Evolutionary conservation across 2,329 filamentous ascomycete genomes (phyloP).

Genomic region (Paecilomyces dactylethromorphus): DNA sequence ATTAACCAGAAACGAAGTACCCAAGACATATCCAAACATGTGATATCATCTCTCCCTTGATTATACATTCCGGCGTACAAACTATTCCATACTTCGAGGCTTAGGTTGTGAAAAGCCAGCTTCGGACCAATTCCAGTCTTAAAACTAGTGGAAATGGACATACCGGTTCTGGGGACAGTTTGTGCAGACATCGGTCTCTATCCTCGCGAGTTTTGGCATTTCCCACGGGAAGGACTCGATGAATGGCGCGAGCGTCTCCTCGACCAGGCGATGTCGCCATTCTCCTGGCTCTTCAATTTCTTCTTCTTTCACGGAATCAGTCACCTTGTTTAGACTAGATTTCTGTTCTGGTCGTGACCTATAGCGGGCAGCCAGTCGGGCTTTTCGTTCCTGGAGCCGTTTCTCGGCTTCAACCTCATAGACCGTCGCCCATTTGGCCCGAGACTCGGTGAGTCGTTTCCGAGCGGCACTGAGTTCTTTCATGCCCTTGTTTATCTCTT

Average conservation of each 20-base stretch:
- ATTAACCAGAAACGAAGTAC: no score
- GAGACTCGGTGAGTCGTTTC: background rate
- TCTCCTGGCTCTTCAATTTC: background rate
- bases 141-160: background rate
- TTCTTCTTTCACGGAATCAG: background rate
- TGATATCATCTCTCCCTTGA: no score
- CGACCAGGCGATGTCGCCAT: background rate
- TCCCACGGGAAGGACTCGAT: background rate
- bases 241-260: background rate
- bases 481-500: background rate
- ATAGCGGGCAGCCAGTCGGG: background rate
- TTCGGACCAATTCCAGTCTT: background rate
- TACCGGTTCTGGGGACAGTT: background rate
- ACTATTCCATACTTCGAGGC: background rate
- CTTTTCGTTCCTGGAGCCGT: background rate
- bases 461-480: background rate
- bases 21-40: no score
- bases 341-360: background rate
- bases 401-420: background rate
- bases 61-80: no score
- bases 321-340: background rate
- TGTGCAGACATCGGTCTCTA: background rate
- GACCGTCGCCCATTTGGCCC: background rate
- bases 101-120: background rate
- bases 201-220: background rate